phyloP scores from a whole-genome alignment of 2,329 filamentous ascomycete species.

The Trichoderma koningii region DNA sequence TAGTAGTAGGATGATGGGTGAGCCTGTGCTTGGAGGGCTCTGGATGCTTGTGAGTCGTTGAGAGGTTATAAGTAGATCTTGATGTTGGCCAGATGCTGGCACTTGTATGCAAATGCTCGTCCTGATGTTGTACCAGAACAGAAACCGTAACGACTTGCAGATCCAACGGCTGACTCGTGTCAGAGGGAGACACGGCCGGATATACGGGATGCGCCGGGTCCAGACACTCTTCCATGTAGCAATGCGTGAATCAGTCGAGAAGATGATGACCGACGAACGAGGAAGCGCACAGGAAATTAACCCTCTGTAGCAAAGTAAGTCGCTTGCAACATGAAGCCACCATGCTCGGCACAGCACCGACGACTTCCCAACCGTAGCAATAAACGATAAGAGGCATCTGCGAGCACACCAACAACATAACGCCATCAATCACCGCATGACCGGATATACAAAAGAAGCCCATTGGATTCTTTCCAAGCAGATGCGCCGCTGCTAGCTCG shows the following conservation, averaged over 20 bases:
- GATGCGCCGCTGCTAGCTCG: slow-evolving; percentile 6
- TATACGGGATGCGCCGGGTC: neutral
- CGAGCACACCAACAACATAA: neutral
- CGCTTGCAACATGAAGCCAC: no score
- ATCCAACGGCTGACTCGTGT: neutral
- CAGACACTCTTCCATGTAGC: neutral
- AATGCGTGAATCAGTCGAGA: neutral
- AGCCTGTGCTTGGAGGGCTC: no score
- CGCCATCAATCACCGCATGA: neutral
- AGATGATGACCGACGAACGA: neutral
- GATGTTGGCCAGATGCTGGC: neutral
- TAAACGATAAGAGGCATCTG: neutral
- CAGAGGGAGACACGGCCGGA: neutral
- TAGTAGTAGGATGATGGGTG: neutral
- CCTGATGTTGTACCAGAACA: neutral
- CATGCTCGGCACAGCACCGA: neutral
- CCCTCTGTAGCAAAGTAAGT: no score
- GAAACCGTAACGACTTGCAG: neutral
- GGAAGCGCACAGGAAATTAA: neutral
- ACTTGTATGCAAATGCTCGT: neutral
- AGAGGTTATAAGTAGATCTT: neutral
- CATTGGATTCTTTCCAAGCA: neutral
- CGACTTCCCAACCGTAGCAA: neutral
- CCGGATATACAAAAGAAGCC: neutral
- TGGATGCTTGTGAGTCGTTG: neutral